phyloP scores from a whole-genome alignment of 169 alveolate species.

The Perkinsus olseni region DNA sequence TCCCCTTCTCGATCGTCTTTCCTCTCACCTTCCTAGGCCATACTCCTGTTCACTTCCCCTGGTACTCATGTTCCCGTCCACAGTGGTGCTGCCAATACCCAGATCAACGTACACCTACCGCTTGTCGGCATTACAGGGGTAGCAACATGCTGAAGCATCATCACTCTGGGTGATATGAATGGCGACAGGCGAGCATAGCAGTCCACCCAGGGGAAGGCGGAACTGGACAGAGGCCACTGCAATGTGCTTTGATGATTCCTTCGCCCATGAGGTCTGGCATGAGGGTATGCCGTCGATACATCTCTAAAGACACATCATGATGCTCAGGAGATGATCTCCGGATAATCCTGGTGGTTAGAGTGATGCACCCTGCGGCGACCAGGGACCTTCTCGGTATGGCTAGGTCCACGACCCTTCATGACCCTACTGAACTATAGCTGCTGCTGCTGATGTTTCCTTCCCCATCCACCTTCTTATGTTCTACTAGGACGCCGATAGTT shows the following conservation, averaged over 20 bases:
- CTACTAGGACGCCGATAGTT: no score
- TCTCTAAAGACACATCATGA: not conserved
- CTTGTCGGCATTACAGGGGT: not conserved
- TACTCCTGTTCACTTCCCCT: not conserved
- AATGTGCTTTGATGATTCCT: not conserved
- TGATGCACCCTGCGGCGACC: not conserved
- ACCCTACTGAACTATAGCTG: not conserved
- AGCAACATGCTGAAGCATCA: not conserved
- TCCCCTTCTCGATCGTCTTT: not conserved
- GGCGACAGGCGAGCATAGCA: not conserved
- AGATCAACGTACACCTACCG: not conserved
- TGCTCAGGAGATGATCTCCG: not conserved
- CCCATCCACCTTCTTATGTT: no score
- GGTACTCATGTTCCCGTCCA: not conserved
- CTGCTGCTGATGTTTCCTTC: no score
- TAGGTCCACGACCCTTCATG: not conserved
- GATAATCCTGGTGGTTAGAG: not conserved
- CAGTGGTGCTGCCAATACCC: not conserved
- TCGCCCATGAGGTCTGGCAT: not conserved
- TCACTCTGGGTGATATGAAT: no score
- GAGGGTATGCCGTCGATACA: not conserved
- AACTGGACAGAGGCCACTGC: not conserved
- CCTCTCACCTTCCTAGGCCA: not conserved
- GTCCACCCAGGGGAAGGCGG: not conserved
- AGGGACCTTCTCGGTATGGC: not conserved